Conservation (phyloP, 23 red algal genomes). For the Rhodosorus marinus region DNA sequence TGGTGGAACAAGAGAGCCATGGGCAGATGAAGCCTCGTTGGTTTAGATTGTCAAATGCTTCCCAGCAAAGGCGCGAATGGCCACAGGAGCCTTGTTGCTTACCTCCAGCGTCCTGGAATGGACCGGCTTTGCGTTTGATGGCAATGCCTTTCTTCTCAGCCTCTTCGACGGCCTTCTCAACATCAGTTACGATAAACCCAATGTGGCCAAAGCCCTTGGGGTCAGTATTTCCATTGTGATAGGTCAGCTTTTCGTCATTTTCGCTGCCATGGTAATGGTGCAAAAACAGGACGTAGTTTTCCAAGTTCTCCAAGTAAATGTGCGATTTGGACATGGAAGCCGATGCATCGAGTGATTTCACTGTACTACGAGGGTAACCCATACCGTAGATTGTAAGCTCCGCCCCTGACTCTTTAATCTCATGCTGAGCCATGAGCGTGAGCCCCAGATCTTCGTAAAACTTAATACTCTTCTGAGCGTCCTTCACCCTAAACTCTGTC, state of each 20-base stretch:
- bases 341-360: too few species aligned
- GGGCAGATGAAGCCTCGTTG: too few species aligned
- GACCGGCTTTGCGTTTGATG: conserved; percentile 10
- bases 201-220: conserved; percentile 61
- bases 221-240: conserved; percentile 59
- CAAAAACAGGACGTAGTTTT: too few species aligned
- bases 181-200: conserved; percentile 33
- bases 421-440: conserved; percentile 24
- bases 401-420: conserved; percentile 1
- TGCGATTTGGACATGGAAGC: too few species aligned
- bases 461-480: conserved; percentile 20
- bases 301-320: too few species aligned
- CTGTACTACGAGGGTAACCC: too few species aligned
- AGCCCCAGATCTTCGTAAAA: conserved; percentile 75
- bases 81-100: too few species aligned
- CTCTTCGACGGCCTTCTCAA: conserved; percentile 10
- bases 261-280: conserved; percentile 38
- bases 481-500: conserved; percentile 62
- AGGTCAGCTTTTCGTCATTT: conserved; percentile 15
- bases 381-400: conserved; percentile 13
- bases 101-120: conserved; percentile 16
- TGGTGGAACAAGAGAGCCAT: too few species aligned
- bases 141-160: conserved; percentile 8
- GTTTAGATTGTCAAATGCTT: too few species aligned
- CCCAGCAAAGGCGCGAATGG: too few species aligned